phyloP scores from a whole-genome alignment of 371 early-diverging fungal species.

The Pancytospora philotis region DNA sequence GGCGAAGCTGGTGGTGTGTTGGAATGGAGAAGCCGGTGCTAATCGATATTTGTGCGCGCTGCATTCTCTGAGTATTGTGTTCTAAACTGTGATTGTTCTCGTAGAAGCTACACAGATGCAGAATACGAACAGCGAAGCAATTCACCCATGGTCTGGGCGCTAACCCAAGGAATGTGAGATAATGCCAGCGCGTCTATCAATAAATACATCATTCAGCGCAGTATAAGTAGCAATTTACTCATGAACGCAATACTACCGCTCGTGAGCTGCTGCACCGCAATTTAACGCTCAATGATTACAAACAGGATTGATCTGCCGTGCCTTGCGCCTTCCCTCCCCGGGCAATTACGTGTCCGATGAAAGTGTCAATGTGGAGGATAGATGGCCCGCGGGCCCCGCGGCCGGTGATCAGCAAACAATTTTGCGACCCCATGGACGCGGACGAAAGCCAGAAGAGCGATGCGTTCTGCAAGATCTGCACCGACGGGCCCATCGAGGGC shows the following conservation, averaged over 20 bases:
- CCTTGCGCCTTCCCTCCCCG: not conserved
- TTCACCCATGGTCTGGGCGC: no score
- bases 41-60: not conserved
- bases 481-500: slow-evolving; percentile 15
- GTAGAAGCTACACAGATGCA: no score
- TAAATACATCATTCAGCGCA: no score
- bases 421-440: not conserved
- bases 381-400: not conserved
- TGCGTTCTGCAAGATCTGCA: slow-evolving; percentile 51
- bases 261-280: no score
- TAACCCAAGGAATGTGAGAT: no score
- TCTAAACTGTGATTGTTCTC: no score
- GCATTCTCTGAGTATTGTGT: no score
- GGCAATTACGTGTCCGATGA: not conserved
- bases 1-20: not conserved
- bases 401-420: no score
- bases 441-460: not conserved
- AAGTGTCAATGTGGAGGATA: not conserved
- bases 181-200: no score
- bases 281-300: not conserved
- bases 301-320: not conserved
- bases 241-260: no score
- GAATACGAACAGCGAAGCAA: no score
- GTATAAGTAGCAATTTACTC: no score
- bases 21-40: not conserved